Base-by-base conservation (phyloP, 257 asterid genomes). In the Agastache rugosa region DNA sequence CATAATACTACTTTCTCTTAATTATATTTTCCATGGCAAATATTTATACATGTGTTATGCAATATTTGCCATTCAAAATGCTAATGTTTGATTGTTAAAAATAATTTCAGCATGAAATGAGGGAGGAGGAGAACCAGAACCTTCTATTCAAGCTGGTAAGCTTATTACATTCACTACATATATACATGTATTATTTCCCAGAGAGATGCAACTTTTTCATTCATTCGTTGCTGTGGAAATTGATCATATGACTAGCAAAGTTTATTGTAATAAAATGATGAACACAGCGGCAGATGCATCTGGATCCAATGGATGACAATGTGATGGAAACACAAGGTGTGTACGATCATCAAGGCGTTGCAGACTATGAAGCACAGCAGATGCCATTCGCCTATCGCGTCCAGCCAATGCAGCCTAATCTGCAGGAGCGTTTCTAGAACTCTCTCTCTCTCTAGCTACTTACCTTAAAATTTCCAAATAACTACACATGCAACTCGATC, bases 341-440 rank as follows among this genome's bases (percentile, higher is more conserved):
- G 50, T 87, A 77, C 75, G 84, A 87, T 72, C 92, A 87, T 34
- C 85, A 83, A 6, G 86, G 61, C 0, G 78, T 82, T 44, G 80
- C 81, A 59, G 90, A 87, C 27, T 87, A 85, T 5, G 86, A 84
- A 63, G 79, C 82, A 8, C 87, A 83, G 19, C 87, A 83, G 63
- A 81, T 89, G 87, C 89, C 96, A 1, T 87, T 89, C 37, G 80
- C 93, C 70, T 89, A 85, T 51, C 84, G 96, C 0, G 91, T 89
- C 15, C 96, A 89, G 77, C 96, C 96, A 6, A 87, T 87, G 90
- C 96, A 89, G 85, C 96, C 96, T 6, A 85, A 87, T 87, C 83
- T 89, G 41, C 93, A 89, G 74, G 89, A 89, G 76, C 88, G 82
- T 27, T 86, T 86, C 86, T 86, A 71, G 67, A 50, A 25, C n/a